phyloP scores from a whole-genome alignment of 169 alveolate species.

The Theileria sp. region DNA sequence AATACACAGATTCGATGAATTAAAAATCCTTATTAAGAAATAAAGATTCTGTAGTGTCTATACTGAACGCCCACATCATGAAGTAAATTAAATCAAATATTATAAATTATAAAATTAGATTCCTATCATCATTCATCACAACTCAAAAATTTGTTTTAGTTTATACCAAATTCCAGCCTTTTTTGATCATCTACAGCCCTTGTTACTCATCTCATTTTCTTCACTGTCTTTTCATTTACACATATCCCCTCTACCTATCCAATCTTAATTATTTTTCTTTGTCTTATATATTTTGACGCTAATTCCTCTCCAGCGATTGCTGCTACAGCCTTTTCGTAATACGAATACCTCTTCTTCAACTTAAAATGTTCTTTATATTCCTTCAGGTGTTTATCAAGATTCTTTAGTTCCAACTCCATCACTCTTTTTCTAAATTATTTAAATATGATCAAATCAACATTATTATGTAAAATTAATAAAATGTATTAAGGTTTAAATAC shows the following conservation, averaged over 20 bases:
- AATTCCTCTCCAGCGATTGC: slow-evolving; percentile 83
- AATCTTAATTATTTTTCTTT: slow-evolving; percentile 69
- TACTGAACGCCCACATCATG: not conserved
- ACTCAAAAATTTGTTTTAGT: not conserved
- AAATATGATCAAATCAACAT: not conserved
- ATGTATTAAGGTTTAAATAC: slow-evolving; percentile 17
- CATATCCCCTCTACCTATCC: slow-evolving; percentile 13
- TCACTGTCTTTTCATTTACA: not conserved
- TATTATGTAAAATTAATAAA: not conserved
- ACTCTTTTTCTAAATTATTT: slow-evolving; percentile 16
- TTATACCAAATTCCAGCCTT: not conserved
- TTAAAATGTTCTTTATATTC: slow-evolving; percentile 70
- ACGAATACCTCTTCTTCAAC: slow-evolving; percentile 70
- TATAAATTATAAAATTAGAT: not conserved
- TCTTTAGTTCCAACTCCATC: slow-evolving; percentile 58
- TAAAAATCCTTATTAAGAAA: not conserved
- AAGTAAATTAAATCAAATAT: not conserved
- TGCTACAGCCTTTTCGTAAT: slow-evolving; percentile 79
- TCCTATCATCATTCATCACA: not conserved
- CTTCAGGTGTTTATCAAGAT: slow-evolving; percentile 45
- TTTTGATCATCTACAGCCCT: not conserved
- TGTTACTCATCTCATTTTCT: not conserved
- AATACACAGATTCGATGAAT: not conserved
- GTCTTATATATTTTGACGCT: slow-evolving; percentile 80
- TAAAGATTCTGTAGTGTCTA: not conserved